Evolutionary conservation across 805 yeast species (phyloP).

Genomic region (Peterozyma xylosa): DNA sequence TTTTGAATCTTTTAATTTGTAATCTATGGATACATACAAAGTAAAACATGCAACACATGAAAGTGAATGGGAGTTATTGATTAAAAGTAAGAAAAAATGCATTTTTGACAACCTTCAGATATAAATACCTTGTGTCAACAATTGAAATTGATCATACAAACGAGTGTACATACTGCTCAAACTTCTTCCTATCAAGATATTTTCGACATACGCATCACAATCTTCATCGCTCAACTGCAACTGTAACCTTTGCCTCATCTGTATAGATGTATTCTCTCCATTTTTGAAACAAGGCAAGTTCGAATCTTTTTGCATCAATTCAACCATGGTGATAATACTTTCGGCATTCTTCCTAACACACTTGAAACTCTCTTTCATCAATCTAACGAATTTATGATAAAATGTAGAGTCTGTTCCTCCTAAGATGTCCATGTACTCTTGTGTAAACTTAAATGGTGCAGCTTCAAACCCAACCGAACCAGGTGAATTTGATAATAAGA

Average conservation of each 20-base stretch:
- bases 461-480: conserved; percentile 97
- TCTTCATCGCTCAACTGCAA: conserved; percentile 66
- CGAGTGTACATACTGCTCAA: conserved; percentile 85
- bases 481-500: conserved; percentile 86
- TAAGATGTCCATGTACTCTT: conserved; percentile 80
- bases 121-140: conserved; percentile 92
- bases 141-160: conserved; percentile 90
- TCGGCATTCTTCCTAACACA: conserved; percentile 68
- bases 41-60: not conserved
- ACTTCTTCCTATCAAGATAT: conserved; percentile 68
- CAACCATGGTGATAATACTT: conserved; percentile 75
- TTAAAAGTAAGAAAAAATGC: not conserved
- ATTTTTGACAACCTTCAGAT: conserved; percentile 25
- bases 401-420: conserved; percentile 68
- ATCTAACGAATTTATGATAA: conserved; percentile 50
- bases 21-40: not conserved
- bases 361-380: conserved; percentile 68
- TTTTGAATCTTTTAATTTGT: too few species aligned
- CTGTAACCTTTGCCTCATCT: conserved; percentile 76
- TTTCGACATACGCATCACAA: conserved; percentile 73
- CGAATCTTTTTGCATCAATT: conserved; percentile 90
- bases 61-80: not conserved
- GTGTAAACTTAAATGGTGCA: conserved; percentile 90
- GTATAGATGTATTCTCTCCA: conserved; percentile 76
- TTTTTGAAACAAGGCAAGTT: conserved; percentile 85